Conservation (phyloP, 2,329 filamentous ascomycete species). For the Fusarium abutilonis region DNA sequence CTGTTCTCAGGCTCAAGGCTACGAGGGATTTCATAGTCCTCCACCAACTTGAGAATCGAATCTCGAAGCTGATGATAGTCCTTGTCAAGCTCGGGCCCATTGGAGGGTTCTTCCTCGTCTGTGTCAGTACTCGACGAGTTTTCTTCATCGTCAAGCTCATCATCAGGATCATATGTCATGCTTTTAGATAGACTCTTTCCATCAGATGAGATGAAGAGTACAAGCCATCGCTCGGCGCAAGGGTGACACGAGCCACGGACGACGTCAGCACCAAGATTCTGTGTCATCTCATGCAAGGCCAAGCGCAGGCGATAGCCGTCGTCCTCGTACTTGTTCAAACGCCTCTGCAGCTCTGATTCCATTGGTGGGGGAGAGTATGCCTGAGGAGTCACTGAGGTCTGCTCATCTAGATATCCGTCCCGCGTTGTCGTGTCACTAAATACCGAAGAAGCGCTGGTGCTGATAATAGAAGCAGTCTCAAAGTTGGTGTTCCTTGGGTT, state of each 20-base stretch:
- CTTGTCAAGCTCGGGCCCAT: slow-evolving; percentile 73
- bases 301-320: slow-evolving; percentile 72
- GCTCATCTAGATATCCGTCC: slow-evolving; percentile 70
- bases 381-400: slow-evolving; percentile 59
- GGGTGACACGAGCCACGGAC: slow-evolving; percentile 77
- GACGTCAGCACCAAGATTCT: slow-evolving; percentile 70
- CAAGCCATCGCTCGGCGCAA: slow-evolving; percentile 83
- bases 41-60: slow-evolving; percentile 80
- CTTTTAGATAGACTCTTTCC: slow-evolving; percentile 74
- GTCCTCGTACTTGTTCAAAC: slow-evolving; percentile 66
- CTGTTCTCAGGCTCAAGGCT: slow-evolving; percentile 68
- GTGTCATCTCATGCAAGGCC: slow-evolving; percentile 76
- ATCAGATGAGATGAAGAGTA: slow-evolving; percentile 80
- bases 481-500: slow-evolving; percentile 64
- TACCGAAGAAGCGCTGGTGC: slow-evolving; percentile 76
- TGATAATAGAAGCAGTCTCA: slow-evolving; percentile 76
- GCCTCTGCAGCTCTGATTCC: slow-evolving; percentile 56
- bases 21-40: slow-evolving; percentile 83
- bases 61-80: slow-evolving; percentile 84
- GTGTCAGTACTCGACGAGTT: slow-evolving; percentile 69
- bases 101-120: slow-evolving; percentile 68
- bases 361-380: slow-evolving; percentile 64
- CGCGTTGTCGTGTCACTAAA: slow-evolving; percentile 76
- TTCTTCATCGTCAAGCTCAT: slow-evolving; percentile 72
- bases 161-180: slow-evolving; percentile 77